A percentile compares a stretch with the other conserved stretches of the same genome.
Conservation (phyloP, 306 rosid genomes). For the Castanea crenata region DNA sequence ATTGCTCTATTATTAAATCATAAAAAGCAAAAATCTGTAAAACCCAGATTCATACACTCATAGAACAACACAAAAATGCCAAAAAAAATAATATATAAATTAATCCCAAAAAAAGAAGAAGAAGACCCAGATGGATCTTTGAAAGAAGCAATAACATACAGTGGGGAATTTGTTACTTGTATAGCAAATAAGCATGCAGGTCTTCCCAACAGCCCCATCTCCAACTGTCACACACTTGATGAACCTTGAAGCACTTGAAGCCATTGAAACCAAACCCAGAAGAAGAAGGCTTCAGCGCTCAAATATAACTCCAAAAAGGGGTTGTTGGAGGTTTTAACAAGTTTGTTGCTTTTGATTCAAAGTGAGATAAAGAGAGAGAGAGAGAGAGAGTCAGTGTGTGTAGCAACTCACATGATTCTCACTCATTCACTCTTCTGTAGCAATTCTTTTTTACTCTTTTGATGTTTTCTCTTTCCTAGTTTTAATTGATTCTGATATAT, state of each 20-base stretch:
- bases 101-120: not conserved
- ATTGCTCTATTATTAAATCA: constrained; percentile 6
- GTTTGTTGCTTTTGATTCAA: constrained; percentile 41
- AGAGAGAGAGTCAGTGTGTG: constrained; percentile 31
- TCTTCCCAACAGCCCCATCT: constrained; percentile 92
- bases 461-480: not conserved
- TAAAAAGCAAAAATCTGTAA: constrained; percentile 30
- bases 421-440: constrained; percentile 25
- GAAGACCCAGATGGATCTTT: constrained; percentile 30
- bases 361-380: constrained; percentile 34
- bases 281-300: constrained; percentile 19
- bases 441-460: not conserved
- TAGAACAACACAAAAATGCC: constrained; percentile 1
- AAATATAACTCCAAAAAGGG: constrained; percentile 3
- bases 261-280: constrained; percentile 44
- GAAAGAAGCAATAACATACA: constrained; percentile 38
- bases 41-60: constrained; percentile 25
- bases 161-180: constrained; percentile 93
- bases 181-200: constrained; percentile 93
- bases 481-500: not conserved
- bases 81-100: not conserved
- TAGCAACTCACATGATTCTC: constrained; percentile 42
- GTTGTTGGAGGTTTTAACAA: constrained; percentile 39
- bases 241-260: constrained; percentile 81
- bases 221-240: constrained; percentile 92